These are phyloP conservation scores for Fusarium armeniacum DNA, from an alignment of 2,329 filamentous ascomycete species.

Conservation along the genomic window DNA sequence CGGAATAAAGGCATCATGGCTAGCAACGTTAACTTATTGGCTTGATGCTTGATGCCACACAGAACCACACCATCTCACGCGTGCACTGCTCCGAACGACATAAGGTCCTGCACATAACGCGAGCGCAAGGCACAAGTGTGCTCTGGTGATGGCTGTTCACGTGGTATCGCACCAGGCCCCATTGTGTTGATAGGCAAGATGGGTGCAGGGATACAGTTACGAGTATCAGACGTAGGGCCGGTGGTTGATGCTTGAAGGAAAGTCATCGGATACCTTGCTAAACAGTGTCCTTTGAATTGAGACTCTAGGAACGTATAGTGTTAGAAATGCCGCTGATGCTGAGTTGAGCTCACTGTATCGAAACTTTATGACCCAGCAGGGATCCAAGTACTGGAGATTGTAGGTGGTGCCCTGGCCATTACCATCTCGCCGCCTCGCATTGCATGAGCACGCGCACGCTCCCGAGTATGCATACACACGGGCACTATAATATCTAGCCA, in stretches of 20 bases:
- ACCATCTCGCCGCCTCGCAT: constrained; percentile 30
- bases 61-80: constrained; percentile 34
- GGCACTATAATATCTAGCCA: constrained; percentile 15
- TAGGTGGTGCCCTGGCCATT: constrained; percentile 26
- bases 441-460: constrained; percentile 23
- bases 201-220: constrained; percentile 2
- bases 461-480: constrained; percentile 11
- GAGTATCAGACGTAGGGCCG: constrained; percentile 1
- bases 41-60: constrained; percentile 32
- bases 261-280: constrained; percentile 5
- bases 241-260: constrained; percentile 9
- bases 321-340: constrained; percentile 19
- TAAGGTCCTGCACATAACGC: constrained; percentile 25
- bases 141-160: constrained; percentile 27
- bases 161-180: constrained; percentile 22
- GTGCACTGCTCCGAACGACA: constrained; percentile 22
- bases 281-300: constrained; percentile 1
- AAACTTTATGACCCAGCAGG: constrained; percentile 39
- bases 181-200: constrained; percentile 7
- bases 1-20: constrained; percentile 21
- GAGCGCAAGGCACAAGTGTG: constrained; percentile 35
- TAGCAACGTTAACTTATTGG: constrained; percentile 25
- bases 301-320: constrained; percentile 23
- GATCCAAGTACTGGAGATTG: constrained; percentile 32
- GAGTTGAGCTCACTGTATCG: constrained; percentile 22